Evolutionary conservation across 306 rosid genomes (phyloP).

Genomic region (Mimosa pudica): DNA sequence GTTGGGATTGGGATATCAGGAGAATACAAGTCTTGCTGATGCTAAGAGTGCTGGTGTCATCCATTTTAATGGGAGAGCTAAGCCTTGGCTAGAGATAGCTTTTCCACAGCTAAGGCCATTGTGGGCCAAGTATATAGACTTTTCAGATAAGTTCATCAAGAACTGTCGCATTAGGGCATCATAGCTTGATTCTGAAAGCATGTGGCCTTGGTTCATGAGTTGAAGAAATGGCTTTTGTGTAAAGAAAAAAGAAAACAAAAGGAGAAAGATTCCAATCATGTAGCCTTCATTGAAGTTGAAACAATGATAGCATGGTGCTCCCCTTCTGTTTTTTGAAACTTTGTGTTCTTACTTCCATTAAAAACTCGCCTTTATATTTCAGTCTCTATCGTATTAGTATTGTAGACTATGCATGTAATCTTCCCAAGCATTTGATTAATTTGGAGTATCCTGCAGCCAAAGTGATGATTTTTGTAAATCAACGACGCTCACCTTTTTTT

Average conservation of each 20-base stretch:
- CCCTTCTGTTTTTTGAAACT: constrained; percentile 33
- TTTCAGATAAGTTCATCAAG: constrained; percentile 91
- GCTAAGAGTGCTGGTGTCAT: constrained; percentile 81
- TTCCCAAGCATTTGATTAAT: constrained; percentile 21
- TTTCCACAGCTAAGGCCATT: constrained; percentile 73
- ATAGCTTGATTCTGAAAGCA: constrained; percentile 49
- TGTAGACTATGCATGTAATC: constrained; percentile 30
- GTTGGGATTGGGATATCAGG: constrained; percentile 97
- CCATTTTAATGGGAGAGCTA: constrained; percentile 97
- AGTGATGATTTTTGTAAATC: not conserved
- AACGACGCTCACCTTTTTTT: not conserved
- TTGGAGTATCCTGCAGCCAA: constrained; percentile 24
- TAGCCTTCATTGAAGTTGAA: constrained; percentile 44
- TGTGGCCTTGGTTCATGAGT: constrained; percentile 35
- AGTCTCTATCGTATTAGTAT: constrained; percentile 39
- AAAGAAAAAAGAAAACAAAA: constrained; percentile 41
- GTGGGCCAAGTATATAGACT: constrained; percentile 82
- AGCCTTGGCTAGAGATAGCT: constrained; percentile 98
- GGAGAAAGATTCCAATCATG: constrained; percentile 49
- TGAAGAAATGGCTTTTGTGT: constrained; percentile 43
- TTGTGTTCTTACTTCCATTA: constrained; percentile 42
- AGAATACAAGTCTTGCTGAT: constrained; percentile 70
- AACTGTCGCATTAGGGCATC: constrained; percentile 79
- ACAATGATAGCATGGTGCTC: constrained; percentile 42
- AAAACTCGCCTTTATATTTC: constrained; percentile 46